Evolutionary conservation across 306 rosid species (phyloP).

Genomic region (Quercus mongolica): DNA sequence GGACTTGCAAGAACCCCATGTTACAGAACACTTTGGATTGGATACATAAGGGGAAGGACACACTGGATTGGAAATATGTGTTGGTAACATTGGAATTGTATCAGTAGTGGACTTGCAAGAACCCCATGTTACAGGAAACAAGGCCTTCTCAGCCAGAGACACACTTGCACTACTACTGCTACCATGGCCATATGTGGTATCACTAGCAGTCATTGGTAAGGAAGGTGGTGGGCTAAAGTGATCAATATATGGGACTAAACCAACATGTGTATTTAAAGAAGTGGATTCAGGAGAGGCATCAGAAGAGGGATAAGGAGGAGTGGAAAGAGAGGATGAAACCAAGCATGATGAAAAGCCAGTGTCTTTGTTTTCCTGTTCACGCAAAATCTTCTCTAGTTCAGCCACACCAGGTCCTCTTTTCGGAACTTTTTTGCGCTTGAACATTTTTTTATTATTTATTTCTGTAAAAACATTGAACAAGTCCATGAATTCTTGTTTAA

Average conservation of each 20-base stretch:
- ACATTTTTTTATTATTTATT: not conserved
- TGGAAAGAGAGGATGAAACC: conserved; percentile 3
- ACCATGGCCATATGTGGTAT: not conserved
- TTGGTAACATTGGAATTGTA: conserved; percentile 14
- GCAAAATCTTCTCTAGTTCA: conserved; percentile 63
- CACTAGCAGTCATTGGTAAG: not conserved
- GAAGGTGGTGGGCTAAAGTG: conserved; percentile 17
- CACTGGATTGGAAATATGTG: conserved; percentile 14
- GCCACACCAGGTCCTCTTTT: conserved; percentile 86
- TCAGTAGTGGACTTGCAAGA: conserved; percentile 21
- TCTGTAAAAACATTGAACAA: conserved; percentile 1
- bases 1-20: conserved; percentile 13
- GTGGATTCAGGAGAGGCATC: not conserved
- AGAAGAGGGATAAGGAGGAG: conserved; percentile 10
- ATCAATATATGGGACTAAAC: conserved; percentile 23
- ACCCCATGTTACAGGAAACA: conserved; percentile 14
- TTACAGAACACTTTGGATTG: conserved; percentile 1
- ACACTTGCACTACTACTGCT: not conserved
- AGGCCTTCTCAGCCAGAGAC: conserved; percentile 18
- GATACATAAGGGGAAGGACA: conserved; percentile 18
- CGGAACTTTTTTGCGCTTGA: conserved; percentile 45
- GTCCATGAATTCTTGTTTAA: not conserved
- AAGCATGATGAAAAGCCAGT: conserved; percentile 24
- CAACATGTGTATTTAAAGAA: not conserved
- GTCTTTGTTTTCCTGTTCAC: conserved; percentile 39